Evolutionary conservation across 768 basidiomycete genomes (phyloP).

Genomic region (Boletus subparvulus): DNA sequence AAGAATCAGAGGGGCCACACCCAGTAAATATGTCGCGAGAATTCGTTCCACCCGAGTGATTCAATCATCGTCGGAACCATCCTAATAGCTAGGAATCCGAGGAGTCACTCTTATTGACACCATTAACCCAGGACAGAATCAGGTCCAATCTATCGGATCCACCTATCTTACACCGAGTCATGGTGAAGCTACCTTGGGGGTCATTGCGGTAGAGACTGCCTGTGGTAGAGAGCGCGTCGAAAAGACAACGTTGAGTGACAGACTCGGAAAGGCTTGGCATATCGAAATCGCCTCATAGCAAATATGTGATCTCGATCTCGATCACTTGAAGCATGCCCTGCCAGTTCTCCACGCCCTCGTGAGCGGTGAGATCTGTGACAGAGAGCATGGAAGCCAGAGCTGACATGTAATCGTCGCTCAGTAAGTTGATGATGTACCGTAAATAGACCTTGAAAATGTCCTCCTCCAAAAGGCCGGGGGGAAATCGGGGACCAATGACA

Average conservation of each 20-base stretch:
- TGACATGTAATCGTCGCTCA: neutral
- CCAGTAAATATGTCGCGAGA: too few relatives aligned
- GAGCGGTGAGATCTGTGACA: too few relatives aligned
- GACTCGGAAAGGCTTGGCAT: neutral
- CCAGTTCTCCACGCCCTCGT: neutral
- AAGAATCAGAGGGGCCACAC: too few relatives aligned
- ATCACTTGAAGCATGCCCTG: neutral
- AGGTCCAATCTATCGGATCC: too few relatives aligned
- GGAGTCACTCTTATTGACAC: too few relatives aligned
- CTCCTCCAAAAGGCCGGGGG: neutral
- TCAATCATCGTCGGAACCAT: too few relatives aligned
- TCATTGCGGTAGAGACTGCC: neutral
- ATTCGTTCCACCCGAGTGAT: too few relatives aligned
- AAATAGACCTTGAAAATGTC: neutral
- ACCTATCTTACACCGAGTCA: neutral
- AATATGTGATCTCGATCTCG: neutral
- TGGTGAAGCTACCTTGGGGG: neutral
- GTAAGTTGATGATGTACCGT: neutral
- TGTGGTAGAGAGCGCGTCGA: neutral
- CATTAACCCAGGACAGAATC: too few relatives aligned
- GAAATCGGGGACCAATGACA: neutral
- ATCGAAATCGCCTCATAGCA: neutral
- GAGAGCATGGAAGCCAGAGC: neutral
- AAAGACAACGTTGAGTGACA: neutral
- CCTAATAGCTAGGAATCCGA: too few relatives aligned